Conservation (phyloP, 2,329 filamentous ascomycete genomes). For the Colletotrichum somersetense region DNA sequence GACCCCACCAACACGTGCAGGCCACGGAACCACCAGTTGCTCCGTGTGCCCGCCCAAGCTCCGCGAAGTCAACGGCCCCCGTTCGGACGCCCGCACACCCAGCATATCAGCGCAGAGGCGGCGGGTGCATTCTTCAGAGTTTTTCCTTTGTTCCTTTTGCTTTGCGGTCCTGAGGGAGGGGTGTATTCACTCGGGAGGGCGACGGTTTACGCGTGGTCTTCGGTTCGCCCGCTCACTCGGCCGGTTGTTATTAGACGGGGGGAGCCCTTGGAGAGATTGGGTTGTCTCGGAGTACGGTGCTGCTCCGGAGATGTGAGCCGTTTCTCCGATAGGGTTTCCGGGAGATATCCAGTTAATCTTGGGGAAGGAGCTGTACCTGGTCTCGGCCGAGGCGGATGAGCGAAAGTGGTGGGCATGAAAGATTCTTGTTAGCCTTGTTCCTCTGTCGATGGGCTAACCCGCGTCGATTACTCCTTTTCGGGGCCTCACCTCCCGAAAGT, state of each 20-base stretch:
- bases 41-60: conserved; percentile 18
- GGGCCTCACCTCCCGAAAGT: neutral
- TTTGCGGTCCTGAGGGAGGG: neutral
- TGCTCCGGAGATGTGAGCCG: neutral
- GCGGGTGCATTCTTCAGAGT: neutral
- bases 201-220: neutral
- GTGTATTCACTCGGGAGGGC: neutral
- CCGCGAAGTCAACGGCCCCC: neutral
- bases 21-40: conserved; percentile 14
- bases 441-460: neutral
- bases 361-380: neutral
- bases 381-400: neutral
- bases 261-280: neutral
- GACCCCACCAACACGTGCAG: neutral
- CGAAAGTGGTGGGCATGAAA: too few relatives aligned
- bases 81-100: conserved; percentile 21
- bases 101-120: neutral
- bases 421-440: neutral
- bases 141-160: neutral
- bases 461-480: neutral
- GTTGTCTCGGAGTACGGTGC: neutral
- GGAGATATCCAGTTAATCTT: too few relatives aligned
- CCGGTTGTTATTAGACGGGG: neutral
- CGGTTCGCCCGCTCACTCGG: neutral
- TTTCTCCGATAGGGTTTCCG: neutral